A percentile compares a stretch with the other conserved stretches of the same genome.
These are phyloP conservation scores for Daedaleopsis sinensis DNA, from an alignment of 768 basidiomycete genomes.

Conservation along the genomic window DNA sequence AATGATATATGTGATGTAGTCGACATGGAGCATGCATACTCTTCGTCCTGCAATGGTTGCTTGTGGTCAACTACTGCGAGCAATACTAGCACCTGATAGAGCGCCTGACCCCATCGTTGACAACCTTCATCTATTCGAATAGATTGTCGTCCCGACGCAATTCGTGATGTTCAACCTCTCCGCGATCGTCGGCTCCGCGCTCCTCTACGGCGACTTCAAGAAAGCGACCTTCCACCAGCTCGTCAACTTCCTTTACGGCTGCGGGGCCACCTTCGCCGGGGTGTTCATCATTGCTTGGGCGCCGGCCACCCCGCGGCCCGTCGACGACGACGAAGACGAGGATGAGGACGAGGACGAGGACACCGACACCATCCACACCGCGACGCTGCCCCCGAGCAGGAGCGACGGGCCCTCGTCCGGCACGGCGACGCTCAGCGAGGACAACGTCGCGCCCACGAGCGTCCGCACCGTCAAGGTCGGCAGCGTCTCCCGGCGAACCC, in stretches of 20 bases:
- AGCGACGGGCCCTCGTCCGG: conserved; percentile 24
- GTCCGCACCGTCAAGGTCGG: conserved; percentile 33
- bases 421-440: conserved; percentile 15
- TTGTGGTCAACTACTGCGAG: too few species aligned
- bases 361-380: conserved; percentile 19
- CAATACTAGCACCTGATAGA: neutral
- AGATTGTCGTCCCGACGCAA: conserved; percentile 93
- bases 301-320: conserved; percentile 33
- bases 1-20: too few species aligned
- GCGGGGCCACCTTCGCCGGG: conserved; percentile 85
- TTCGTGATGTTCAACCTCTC: conserved; percentile 95
- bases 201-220: conserved; percentile 93
- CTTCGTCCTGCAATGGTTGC: too few species aligned
- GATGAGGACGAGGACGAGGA: conserved; percentile 31
- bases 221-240: conserved; percentile 80
- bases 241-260: conserved; percentile 85
- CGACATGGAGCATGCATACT: too few species aligned
- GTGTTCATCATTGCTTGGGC: conserved; percentile 87
- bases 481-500: conserved; percentile 41
- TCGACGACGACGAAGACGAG: conserved; percentile 26
- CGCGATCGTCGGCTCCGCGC: conserved; percentile 89
- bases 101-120: neutral
- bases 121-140: conserved; percentile 6
- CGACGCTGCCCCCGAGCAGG: conserved; percentile 2
- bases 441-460: conserved; percentile 20